These are phyloP conservation scores for Penicillium sp. DNA, from an alignment of 2,329 filamentous ascomycete genomes.

Conservation along the genomic window DNA sequence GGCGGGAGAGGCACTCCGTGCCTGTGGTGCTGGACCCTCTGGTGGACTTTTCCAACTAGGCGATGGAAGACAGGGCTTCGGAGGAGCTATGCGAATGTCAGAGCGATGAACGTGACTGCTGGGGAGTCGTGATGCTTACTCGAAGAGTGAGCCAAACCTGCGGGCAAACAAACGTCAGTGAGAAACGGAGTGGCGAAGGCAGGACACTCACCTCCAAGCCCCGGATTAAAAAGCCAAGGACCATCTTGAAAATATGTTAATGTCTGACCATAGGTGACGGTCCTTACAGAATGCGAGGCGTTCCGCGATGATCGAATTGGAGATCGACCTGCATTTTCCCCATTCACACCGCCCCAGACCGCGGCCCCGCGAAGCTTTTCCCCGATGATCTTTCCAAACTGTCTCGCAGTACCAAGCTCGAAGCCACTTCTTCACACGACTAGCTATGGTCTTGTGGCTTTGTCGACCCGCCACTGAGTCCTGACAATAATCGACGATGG, in stretches of 20 bases:
- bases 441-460: constrained; percentile 17
- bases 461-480: constrained; percentile 4
- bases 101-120: constrained; percentile 6
- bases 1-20: constrained; percentile 40
- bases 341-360: neutral
- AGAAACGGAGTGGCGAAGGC: neutral
- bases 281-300: neutral
- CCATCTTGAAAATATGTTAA: constrained; percentile 21
- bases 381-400: neutral
- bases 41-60: constrained; percentile 46
- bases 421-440: neutral
- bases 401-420: neutral
- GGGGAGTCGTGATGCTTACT: constrained; percentile 26
- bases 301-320: neutral
- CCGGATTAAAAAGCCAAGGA: constrained; percentile 32
- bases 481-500: constrained; percentile 21
- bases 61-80: constrained; percentile 47
- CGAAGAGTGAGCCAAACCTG: constrained; percentile 41
- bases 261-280: neutral
- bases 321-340: neutral
- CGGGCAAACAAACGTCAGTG: constrained; percentile 13
- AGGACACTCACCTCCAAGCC: constrained; percentile 36
- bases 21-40: constrained; percentile 42
- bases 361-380: constrained; percentile 3
- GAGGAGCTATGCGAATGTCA: constrained; percentile 38